Evolutionary conservation across 208 protist species (phyloP).

Genomic region (Acanthamoeba sp.): DNA sequence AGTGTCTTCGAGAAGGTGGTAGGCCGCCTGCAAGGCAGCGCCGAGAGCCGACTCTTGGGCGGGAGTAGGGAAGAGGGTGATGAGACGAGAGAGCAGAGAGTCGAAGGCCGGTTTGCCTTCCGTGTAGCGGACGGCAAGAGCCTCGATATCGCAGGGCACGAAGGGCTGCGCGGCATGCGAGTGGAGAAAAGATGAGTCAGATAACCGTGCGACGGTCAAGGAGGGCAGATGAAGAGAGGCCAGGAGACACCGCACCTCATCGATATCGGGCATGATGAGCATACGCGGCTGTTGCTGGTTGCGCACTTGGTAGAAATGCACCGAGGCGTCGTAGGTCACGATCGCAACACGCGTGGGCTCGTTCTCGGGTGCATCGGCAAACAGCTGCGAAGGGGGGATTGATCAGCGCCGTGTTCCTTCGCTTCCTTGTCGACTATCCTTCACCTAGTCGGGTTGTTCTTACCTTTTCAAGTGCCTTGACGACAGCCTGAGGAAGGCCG

Average conservation of each 20-base stretch:
- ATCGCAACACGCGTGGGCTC: conserved; percentile 75
- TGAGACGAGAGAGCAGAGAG: conserved; percentile 36
- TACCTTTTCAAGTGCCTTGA: conserved; percentile 60
- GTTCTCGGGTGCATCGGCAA: background rate
- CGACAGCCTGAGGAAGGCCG: conserved; percentile 18
- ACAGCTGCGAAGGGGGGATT: background rate
- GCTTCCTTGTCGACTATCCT: no score
- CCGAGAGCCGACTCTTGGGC: conserved; percentile 60
- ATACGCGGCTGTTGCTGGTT: conserved; percentile 91
- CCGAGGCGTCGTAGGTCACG: conserved; percentile 92
- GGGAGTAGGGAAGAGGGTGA: conserved; percentile 62
- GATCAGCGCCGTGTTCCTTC: no score
- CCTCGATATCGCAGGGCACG: conserved; percentile 77
- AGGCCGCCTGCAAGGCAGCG: conserved; percentile 54
- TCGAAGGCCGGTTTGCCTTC: conserved; percentile 60
- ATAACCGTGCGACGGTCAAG: background rate
- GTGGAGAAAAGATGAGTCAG: background rate
- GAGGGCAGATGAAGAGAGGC: background rate
- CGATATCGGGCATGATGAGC: conserved; percentile 89
- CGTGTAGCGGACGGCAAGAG: conserved; percentile 32
- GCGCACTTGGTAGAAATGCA: conserved; percentile 96
- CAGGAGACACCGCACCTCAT: background rate
- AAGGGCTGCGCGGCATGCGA: conserved; percentile 80
- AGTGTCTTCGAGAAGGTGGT: conserved; percentile 40
- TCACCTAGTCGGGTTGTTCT: background rate